Base-by-base conservation (phyloP, 1,284 basidiomycete species). In the Earliella scabrosa region DNA sequence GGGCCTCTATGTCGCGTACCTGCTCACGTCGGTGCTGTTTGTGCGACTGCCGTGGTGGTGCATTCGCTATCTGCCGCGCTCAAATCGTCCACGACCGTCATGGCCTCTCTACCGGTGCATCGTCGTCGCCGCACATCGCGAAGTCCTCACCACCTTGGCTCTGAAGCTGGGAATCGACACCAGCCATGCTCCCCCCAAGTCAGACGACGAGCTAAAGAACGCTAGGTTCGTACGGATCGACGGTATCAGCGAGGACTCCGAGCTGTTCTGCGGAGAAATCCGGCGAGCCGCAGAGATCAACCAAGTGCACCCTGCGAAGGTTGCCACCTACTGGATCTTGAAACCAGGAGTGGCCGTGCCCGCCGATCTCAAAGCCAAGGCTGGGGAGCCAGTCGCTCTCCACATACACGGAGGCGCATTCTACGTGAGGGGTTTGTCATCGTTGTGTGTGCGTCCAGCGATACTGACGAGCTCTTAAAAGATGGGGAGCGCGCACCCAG, bases 281-380 rank as follows among this genome's bases (percentile, higher is more conserved):
- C 56, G 54, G 14, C 52, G 54, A n/a, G 45, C 62, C 4, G 63
- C 63, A 14, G 41, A 51, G 3, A 26, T 45, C 13, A 62, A 61
- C 8, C 56, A 56, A 9, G 63, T 66, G 2, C 38, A 52, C 31
- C 51, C 61, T 2, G 44, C 34, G 1, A 47, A 49, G 13, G 45
- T 61, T 13, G 54, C 32, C 34, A 61, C 57, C 9, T 68, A 64
- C 45, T 69, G 67, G 66, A 46, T 54, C 18, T 55, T 55, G 40
- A 57, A 53, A n/a, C 34, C 48, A 1, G 57, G 57, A 18, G 34
- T 20, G 4, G 11, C 41, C 2, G 36, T 46, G 20, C 45, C 66
- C 72, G 18, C 35, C 23, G 73, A 71, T 5, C 64, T 77, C 32
- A 61, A 73, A 36, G 59, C 66, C 6, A 54, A 44, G n/a, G 21